Evolutionary conservation across 495 filamentous ascomycete genomes (phyloP).

Genomic region (Hypoxylon trugodes): DNA sequence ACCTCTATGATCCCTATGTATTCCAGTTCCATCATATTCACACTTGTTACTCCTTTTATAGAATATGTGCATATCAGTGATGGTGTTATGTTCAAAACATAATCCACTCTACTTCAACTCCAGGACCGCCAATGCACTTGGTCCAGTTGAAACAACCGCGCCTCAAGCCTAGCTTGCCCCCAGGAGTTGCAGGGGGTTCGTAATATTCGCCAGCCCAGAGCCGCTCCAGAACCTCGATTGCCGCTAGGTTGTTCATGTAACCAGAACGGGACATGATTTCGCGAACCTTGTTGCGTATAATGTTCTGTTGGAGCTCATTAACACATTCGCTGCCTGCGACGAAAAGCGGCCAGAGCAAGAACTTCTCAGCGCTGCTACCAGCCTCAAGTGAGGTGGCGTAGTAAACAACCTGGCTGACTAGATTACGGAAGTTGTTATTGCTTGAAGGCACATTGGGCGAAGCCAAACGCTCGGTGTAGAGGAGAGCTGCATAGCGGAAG

Average conservation of each 20-base stretch:
- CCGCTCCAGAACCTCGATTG: constrained; percentile 83
- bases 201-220: constrained; percentile 72
- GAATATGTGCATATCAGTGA: constrained; percentile 5
- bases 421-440: constrained; percentile 81
- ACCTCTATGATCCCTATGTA: constrained; percentile 34
- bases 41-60: constrained; percentile 23
- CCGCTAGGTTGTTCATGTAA: constrained; percentile 90
- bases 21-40: constrained; percentile 21
- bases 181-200: constrained; percentile 51
- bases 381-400: constrained; percentile 81
- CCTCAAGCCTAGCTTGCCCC: constrained; percentile 44
- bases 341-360: constrained; percentile 93
- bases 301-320: constrained; percentile 76
- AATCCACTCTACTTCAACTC: constrained; percentile 83
- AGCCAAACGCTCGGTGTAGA: constrained; percentile 90
- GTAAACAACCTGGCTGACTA: constrained; percentile 81
- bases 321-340: constrained; percentile 92
- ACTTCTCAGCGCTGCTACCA: constrained; percentile 74
- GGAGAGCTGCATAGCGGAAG: constrained; percentile 86
- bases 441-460: constrained; percentile 76
- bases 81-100: constrained; percentile 65
- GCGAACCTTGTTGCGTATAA: constrained; percentile 79
- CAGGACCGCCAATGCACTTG: constrained; percentile 72
- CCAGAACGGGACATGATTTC: constrained; percentile 88
- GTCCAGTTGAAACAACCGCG: constrained; percentile 76